Base-by-base conservation (phyloP, 768 basidiomycete genomes). In the Auricularia auricula-judae region DNA sequence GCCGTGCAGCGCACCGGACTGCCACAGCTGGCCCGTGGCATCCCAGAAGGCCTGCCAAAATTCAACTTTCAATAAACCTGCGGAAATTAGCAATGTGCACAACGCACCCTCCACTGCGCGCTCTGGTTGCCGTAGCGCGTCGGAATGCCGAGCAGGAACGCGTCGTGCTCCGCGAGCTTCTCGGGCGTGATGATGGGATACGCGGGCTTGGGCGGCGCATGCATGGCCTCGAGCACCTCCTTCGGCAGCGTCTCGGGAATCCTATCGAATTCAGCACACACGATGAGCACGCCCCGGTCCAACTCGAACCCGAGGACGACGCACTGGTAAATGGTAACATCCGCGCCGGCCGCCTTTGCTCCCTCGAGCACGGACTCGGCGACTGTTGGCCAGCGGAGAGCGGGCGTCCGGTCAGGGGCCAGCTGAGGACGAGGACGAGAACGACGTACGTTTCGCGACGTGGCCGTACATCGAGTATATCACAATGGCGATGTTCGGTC, bases 51-150 rank as follows among this genome's bases (percentile, higher is more conserved):
- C 72, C 86, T 88, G 60, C 39, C 7, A 14, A 14, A 21, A 29
- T 29, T 29, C 29, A 29, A 29, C 29, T 29, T 29, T 29, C 29
- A 29, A 29, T 29, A 0, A 29, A 29, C 2, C 29, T 29, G 29
- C 29, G 29, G 0, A 29, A 29, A 29, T 29, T 23, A 23, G 23
- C 23, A 53, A 23, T 4, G 43, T 63, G 64, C 21, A 39, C 44
- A 7, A 68, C 76, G 1, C 62, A 84, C 39, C 87, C 82, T 89
- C 84, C 84, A 88, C 69, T 94, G 92, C 2, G 79, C 88, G 33
- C 91, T 84, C 74, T 90, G 86, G 70, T 82, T 85, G 51, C 92
- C 92, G 75, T 83, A 95, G 69, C 92, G 87, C 34, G 88, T 89
- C 62, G 87, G 87, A 65, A 91, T 78, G 66, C 90, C 92, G 62